These are phyloP conservation scores for Phyllosticta citriasiana DNA, from an alignment of 2,329 filamentous ascomycete genomes.

Conservation along the genomic window DNA sequence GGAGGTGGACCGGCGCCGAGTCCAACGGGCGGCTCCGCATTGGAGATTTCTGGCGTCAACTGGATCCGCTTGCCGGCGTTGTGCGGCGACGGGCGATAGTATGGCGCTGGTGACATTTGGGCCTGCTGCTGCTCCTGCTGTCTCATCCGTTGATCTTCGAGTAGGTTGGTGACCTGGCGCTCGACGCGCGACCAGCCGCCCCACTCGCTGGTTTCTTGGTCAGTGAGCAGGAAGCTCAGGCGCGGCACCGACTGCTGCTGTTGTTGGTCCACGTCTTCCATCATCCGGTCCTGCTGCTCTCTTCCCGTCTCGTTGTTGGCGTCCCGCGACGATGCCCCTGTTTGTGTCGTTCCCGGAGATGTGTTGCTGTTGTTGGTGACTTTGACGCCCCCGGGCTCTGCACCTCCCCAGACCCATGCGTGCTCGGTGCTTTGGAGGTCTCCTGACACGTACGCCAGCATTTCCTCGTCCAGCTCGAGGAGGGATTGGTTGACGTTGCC, in stretches of 20 bases:
- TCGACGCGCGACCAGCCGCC: constrained; percentile 72
- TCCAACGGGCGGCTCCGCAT: neutral
- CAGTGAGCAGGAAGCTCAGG: constrained; percentile 42
- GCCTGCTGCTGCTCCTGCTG: constrained; percentile 11
- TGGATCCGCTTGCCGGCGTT: constrained; percentile 29
- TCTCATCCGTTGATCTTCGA: constrained; percentile 33
- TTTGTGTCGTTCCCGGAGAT: neutral
- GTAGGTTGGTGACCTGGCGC: constrained; percentile 47
- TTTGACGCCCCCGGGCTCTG: constrained; percentile 31
- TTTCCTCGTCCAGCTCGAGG: constrained; percentile 66
- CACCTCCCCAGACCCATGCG: constrained; percentile 67
- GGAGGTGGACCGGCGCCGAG: neutral
- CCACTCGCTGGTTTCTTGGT: constrained; percentile 57
- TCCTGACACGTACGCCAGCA: constrained; percentile 75
- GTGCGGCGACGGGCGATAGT: constrained; percentile 28
- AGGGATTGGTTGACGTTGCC: constrained; percentile 28
- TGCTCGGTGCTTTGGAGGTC: constrained; percentile 74
- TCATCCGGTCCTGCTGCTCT: constrained; percentile 20
- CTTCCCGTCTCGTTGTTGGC: constrained; percentile 12
- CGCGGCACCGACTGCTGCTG: constrained; percentile 32
- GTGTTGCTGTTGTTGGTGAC: constrained; percentile 7
- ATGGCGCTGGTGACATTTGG: neutral
- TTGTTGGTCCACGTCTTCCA: constrained; percentile 20
- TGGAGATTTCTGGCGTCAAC: constrained; percentile 16
- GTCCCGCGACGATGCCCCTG: constrained; percentile 8